Base-by-base conservation (phyloP, 345 rosid genomes). In the Lenwebbia sp. region DNA sequence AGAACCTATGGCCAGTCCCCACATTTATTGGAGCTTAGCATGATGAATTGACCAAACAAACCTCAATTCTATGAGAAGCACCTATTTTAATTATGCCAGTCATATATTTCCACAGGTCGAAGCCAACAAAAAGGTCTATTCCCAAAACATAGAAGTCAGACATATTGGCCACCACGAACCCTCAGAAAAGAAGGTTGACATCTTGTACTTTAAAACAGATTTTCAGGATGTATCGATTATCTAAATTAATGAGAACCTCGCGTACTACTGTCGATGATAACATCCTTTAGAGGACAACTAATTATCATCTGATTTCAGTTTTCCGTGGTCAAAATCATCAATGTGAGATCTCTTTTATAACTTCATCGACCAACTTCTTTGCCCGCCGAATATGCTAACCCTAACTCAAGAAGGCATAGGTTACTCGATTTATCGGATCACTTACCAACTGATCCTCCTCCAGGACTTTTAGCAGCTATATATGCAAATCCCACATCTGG, bases 401-500 rank as follows among this genome's bases (percentile, higher is more conserved):
- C 76, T 65, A 65, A 65, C 76, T 65, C 40, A 65, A 33, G 76
- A 65, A 65, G 13, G 23, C 76, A 65, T 41, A 65, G 6, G 76
- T 65, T 8, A 33, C 25, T 65, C 0, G 11, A 82, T 47, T 50
- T 50, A 40, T 26, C 53, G 8, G 84, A 82, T 52, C 56, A 82
- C 58, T 54, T 93, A 95, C 99, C 98, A 89, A 96, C 94, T 82
- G 98, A 93, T 88, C 99, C 99, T 90, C 91, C 95, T 86, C 99
- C 99, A 28, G 99, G 99, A 88, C 90, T 89, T 82, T 94, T 93
- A 87, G 99, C 99, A 28, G 98, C 98, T 82, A 97, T 94, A 83
- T 91, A 92, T 50, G 99, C 93, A 91, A 97, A 97, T 44, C 99
- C 99, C 70, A 97, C 98, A 91, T 97, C 99, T 33, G 99, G 99